Percentiles rank a stretch among this genome's conserved stretches.
Evolutionary conservation across 768 basidiomycete species (phyloP).

Genomic region (Glaciozyma antarctica): DNA sequence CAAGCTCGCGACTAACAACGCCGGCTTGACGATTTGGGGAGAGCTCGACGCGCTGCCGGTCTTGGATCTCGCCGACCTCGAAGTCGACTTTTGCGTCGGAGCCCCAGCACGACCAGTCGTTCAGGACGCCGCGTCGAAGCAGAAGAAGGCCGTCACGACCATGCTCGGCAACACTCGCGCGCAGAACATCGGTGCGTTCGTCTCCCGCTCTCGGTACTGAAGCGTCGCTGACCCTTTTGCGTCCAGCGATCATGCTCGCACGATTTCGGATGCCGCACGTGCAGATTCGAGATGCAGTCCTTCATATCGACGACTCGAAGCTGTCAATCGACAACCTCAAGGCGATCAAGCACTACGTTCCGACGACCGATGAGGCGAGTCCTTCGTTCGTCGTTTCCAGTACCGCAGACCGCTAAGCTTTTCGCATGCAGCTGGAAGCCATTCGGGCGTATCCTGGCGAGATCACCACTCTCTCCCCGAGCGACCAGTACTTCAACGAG

Average conservation of each 20-base stretch:
- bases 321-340: conserved; percentile 67
- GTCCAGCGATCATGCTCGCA: conserved; percentile 70
- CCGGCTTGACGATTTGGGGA: conserved; percentile 59
- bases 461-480: conserved; percentile 61
- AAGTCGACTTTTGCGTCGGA: conserved; percentile 60
- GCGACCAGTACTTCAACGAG: conserved; percentile 73
- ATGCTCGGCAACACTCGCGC: conserved; percentile 71
- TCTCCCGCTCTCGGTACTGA: neutral
- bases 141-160: conserved; percentile 54
- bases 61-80: conserved; percentile 62
- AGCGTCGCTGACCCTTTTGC: neutral
- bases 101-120: conserved; percentile 40
- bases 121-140: conserved; percentile 41
- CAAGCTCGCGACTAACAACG: conserved; percentile 50
- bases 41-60: conserved; percentile 44
- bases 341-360: conserved; percentile 62
- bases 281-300: conserved; percentile 60
- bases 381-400: neutral
- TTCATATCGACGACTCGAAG: conserved; percentile 59
- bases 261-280: conserved; percentile 57
- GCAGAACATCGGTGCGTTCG: conserved; percentile 62
- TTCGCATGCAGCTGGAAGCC: conserved; percentile 47
- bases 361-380: conserved; percentile 69
- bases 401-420: neutral
- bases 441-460: conserved; percentile 58